Conservation (phyloP, 352 stramenopile species). For the Phytophthora foliorum region DNA sequence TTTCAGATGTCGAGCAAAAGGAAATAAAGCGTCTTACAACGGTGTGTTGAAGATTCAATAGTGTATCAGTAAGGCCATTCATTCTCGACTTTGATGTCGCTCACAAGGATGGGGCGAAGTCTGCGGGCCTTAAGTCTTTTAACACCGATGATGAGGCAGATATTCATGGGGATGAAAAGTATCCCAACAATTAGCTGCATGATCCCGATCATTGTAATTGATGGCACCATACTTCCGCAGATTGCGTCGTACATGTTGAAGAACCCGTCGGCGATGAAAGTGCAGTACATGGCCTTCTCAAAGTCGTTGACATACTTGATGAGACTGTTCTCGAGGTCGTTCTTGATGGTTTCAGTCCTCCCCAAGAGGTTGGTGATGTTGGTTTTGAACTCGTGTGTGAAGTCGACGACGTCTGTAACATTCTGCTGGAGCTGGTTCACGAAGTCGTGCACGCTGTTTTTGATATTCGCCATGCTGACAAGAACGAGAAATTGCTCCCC, state of each 20-base stretch:
- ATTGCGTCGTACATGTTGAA: conserved; percentile 55
- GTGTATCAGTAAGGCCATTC: background rate
- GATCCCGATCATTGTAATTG: conserved; percentile 74
- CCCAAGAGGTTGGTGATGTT: conserved; percentile 47
- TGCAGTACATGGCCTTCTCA: conserved; percentile 66
- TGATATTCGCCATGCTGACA: conserved; percentile 29
- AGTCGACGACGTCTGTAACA: conserved; percentile 46
- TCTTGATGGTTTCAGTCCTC: conserved; percentile 49
- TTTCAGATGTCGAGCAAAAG: no score
- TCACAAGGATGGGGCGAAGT: conserved; percentile 23
- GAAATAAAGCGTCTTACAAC: background rate
- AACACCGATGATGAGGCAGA: conserved; percentile 67
- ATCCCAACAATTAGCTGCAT: conserved; percentile 66
- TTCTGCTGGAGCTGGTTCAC: conserved; percentile 49
- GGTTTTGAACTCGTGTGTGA: conserved; percentile 52
- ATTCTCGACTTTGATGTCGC: background rate
- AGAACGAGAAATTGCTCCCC: conserved; percentile 25
- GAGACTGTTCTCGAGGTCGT: conserved; percentile 49
- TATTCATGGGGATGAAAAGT: conserved; percentile 66
- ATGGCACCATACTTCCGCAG: conserved; percentile 60
- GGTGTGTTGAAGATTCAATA: background rate
- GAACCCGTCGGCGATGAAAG: conserved; percentile 56
- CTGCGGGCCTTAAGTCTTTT: conserved; percentile 60
- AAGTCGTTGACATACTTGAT: conserved; percentile 66
- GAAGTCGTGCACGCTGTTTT: conserved; percentile 44